Evolutionary conservation across 2,329 filamentous ascomycete genomes (phyloP).

Genomic region (Celoporthe dispersa): DNA sequence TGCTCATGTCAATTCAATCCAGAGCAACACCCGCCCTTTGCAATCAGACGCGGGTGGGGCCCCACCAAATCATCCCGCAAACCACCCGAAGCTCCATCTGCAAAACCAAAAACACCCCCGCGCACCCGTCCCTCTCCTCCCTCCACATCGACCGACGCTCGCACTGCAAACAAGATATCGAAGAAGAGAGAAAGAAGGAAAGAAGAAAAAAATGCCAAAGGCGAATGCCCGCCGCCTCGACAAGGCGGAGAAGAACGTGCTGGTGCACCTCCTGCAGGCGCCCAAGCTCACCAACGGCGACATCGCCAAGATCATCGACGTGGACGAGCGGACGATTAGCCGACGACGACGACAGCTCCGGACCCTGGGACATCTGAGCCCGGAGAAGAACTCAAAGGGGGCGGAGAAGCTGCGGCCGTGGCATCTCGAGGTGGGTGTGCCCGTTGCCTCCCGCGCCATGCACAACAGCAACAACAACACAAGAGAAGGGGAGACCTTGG

Average conservation of each 20-base stretch:
- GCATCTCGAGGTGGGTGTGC: conserved; percentile 28
- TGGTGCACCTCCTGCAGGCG: conserved; percentile 27
- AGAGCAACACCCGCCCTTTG: conserved; percentile 6
- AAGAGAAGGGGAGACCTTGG: too few relatives aligned
- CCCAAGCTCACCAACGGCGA: conserved; percentile 29
- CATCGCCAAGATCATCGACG: conserved; percentile 28
- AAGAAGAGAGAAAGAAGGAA: too few relatives aligned
- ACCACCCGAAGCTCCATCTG: conserved; percentile 21
- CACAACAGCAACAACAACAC: too few relatives aligned
- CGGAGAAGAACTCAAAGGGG: conserved; percentile 27
- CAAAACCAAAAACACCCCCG: conserved; percentile 18
- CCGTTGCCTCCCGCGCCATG: too few relatives aligned
- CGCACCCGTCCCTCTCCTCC: background rate
- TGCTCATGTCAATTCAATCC: background rate
- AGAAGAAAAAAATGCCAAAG: conserved; percentile 15
- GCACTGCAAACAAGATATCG: background rate
- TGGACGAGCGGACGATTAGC: conserved; percentile 29
- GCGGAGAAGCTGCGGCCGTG: conserved; percentile 29
- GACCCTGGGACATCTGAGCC: conserved; percentile 26
- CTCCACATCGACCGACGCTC: background rate
- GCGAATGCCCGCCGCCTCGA: conserved; percentile 27
- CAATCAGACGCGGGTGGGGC: conserved; percentile 16
- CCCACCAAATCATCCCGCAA: conserved; percentile 6
- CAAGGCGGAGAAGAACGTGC: conserved; percentile 27
- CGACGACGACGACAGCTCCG: conserved; percentile 28